Conservation (phyloP, 148 eudicot genomes). For the Hydrangea macrophylla region DNA sequence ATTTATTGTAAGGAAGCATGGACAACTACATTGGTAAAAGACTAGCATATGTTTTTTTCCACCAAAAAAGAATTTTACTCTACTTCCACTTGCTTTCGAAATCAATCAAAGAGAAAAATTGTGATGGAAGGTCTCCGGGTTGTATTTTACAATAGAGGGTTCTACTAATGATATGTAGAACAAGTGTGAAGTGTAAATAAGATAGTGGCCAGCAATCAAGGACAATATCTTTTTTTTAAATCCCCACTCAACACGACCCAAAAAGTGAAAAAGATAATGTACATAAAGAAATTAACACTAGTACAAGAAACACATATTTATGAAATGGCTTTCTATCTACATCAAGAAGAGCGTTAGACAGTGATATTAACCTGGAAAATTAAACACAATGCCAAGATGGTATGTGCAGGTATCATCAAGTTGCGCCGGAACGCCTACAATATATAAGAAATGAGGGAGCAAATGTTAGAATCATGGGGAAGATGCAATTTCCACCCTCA, state of each 20-base stretch:
- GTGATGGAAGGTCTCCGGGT: not conserved
- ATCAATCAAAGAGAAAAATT: not conserved
- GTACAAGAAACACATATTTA: too few relatives aligned
- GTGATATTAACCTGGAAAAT: conserved; percentile 63
- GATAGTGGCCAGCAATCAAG: not conserved
- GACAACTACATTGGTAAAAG: not conserved
- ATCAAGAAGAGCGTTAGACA: not conserved
- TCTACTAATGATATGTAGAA: not conserved
- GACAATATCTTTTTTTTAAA: not conserved
- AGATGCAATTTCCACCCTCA: too few relatives aligned
- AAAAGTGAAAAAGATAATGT: not conserved
- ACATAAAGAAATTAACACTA: not conserved
- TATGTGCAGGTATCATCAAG: conserved; percentile 89
- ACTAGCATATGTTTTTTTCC: too few relatives aligned
- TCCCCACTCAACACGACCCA: not conserved
- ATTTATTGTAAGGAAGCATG: not conserved
- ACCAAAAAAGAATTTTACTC: too few relatives aligned
- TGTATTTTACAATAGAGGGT: not conserved
- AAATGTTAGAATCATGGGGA: too few relatives aligned
- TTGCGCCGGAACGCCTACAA: conserved; percentile 74
- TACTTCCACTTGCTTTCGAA: too few relatives aligned
- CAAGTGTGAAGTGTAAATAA: not conserved
- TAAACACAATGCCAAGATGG: conserved; percentile 61
- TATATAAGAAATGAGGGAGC: conserved; percentile 15
- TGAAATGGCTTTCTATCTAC: not conserved